Base-by-base conservation (phyloP, 2,329 filamentous ascomycete species). In the Colletotrichum navitas region DNA sequence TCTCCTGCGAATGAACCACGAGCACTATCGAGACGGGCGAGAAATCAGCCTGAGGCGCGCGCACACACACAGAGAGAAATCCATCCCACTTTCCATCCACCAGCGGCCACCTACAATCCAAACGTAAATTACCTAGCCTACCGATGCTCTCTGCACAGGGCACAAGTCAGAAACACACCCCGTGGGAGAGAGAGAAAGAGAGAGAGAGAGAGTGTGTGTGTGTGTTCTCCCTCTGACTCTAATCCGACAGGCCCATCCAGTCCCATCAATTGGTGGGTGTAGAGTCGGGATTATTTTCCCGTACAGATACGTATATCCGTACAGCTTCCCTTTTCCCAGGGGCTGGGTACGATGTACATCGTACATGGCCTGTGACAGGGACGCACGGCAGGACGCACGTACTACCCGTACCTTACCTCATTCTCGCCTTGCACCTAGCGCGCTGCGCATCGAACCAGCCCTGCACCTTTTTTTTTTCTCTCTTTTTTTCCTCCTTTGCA, bases 71-170 rank as follows among this genome's bases (percentile, higher is more conserved):
- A 34, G 34, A 51, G 43, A 55, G 41, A 49, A 62, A 71, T 63
- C 14, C 64, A 68, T 71, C 64, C 64, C 68, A 68, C 68, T 71
- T 51, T 41, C 36, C 58, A 68, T 71, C 58, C 68, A 68, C 52
- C 43, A 62, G 34, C 34, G 34, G 34, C 36, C 59, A 32, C 52
- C 18, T 52, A 60, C 26, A 60, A 29, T 24, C 24, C 24, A 51
- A 24, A 11, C n/a, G n/a, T 45, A 66, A n/a, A 39, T 7, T 12
- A 39, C 36, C 11, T 39, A 49, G 49, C 24, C 24, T 29, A 11
- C 8, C 21, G 8, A 45, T 45, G 43, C 16, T 52, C 16, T 52
- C 7, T 11, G 26, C 47, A 71, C 63, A 68, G 55, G 56, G 49
- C 36, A 45, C 16, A 34, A 29, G 41, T n/a, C 41, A 56, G 43